Evolutionary conservation across 768 basidiomycete genomes (phyloP).

Genomic region (Coprinopsis cinerea): DNA sequence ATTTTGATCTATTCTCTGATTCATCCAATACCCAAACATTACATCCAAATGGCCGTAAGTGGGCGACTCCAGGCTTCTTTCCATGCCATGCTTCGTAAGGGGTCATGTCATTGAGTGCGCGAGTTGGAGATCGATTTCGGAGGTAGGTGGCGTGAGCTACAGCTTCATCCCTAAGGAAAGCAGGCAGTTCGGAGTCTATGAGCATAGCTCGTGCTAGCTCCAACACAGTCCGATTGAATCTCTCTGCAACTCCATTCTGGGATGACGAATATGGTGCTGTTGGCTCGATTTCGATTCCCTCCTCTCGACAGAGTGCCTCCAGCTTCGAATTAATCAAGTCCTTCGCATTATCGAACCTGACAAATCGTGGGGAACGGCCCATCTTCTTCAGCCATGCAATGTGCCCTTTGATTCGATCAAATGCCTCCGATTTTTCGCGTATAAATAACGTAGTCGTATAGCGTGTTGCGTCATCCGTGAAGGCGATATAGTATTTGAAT

Average conservation of each 20-base stretch:
- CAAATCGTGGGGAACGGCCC: background rate
- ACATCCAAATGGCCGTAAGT: constrained; percentile 22
- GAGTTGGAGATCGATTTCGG: constrained; percentile 18
- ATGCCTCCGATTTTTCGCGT: constrained; percentile 13
- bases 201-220: constrained; percentile 5
- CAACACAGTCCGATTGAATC: constrained; percentile 4
- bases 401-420: background rate
- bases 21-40: constrained; percentile 19
- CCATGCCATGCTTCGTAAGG: constrained; percentile 19
- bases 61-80: constrained; percentile 17
- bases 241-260: constrained; percentile 36
- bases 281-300: constrained; percentile 25
- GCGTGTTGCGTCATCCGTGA: too few species aligned
- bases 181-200: constrained; percentile 10
- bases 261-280: constrained; percentile 30
- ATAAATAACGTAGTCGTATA: constrained; percentile 15
- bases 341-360: constrained; percentile 22
- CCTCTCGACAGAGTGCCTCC: constrained; percentile 14
- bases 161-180: constrained; percentile 19
- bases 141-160: constrained; percentile 18
- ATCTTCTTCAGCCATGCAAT: background rate
- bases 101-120: constrained; percentile 16
- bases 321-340: constrained; percentile 24
- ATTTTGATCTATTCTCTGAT: constrained; percentile 6
- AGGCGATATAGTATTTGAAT: too few species aligned